Evolutionary conservation across 2,329 filamentous ascomycete genomes (phyloP).

Genomic region (Cladosporium sp.): DNA sequence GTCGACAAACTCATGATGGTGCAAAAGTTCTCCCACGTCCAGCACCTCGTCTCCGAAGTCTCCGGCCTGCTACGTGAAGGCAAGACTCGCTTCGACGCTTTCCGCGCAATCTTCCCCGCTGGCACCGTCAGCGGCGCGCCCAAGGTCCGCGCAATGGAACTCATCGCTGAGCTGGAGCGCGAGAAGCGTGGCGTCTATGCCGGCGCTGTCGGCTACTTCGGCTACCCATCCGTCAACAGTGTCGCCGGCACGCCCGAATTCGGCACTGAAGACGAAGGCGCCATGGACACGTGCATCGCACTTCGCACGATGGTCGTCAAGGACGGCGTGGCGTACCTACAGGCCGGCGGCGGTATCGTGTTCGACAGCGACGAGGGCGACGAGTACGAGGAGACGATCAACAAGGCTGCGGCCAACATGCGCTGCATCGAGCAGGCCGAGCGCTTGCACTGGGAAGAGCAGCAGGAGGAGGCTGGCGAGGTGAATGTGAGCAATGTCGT

Average conservation of each 20-base stretch:
- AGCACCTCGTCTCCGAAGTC: constrained; percentile 95
- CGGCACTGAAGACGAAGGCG: constrained; percentile 65
- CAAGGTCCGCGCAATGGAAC: constrained; percentile 94
- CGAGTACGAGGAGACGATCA: constrained; percentile 95
- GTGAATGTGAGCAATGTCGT: not conserved
- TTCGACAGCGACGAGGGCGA: constrained; percentile 90
- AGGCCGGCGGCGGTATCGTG: constrained; percentile 85
- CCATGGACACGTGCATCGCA: constrained; percentile 85
- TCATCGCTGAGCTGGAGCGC: constrained; percentile 89
- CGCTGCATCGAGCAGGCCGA: constrained; percentile 85
- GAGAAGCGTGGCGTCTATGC: constrained; percentile 97
- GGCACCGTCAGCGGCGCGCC: constrained; percentile 94
- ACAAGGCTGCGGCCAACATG: constrained; percentile 91
- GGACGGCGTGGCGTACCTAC: constrained; percentile 86
- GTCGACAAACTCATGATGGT: constrained; percentile 95
- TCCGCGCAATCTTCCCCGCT: constrained; percentile 91
- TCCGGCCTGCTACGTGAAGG: constrained; percentile 81
- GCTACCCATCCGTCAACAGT: constrained; percentile 72
- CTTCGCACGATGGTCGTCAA: constrained; percentile 94
- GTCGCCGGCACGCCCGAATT: constrained; percentile 52
- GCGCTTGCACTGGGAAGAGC: constrained; percentile 60
- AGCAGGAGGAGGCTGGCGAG: constrained; percentile 32
- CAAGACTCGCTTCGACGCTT: constrained; percentile 91
- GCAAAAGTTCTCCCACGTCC: constrained; percentile 93
- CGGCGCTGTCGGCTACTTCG: constrained; percentile 95